Evolutionary conservation across 2,329 filamentous ascomycete species (phyloP).

Genomic region (Fonsecaea pugnacius): DNA sequence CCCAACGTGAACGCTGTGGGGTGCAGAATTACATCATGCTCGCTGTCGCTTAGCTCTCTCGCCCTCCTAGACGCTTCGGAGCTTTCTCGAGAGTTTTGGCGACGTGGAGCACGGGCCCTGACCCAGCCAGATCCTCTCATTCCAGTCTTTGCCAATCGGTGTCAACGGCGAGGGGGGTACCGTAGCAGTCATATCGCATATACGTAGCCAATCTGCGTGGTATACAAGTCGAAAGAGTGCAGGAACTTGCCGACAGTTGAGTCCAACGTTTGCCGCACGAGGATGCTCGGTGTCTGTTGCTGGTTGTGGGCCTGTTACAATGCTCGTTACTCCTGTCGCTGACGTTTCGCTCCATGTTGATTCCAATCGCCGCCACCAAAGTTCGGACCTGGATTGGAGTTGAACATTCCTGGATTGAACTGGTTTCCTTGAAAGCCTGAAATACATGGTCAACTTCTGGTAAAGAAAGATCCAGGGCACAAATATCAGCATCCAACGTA

Average conservation of each 20-base stretch:
- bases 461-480: conserved; percentile 9
- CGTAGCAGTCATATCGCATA: neutral
- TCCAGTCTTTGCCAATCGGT: neutral
- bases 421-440: conserved; percentile 41
- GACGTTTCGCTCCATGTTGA: conserved; percentile 78
- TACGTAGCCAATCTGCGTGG: neutral
- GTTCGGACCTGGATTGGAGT: conserved; percentile 45
- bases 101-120: neutral
- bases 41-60: neutral
- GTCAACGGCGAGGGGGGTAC: neutral
- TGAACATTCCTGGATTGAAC: conserved; percentile 76
- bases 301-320: neutral
- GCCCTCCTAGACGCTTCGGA: neutral
- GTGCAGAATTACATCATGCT: conserved; percentile 5
- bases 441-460: conserved; percentile 6
- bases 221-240: neutral
- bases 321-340: conserved; percentile 66
- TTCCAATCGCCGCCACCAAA: conserved; percentile 65
- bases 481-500: conserved; percentile 39
- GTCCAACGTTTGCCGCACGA: neutral
- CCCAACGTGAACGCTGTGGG: neutral
- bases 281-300: neutral
- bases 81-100: neutral
- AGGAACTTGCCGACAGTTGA: neutral
- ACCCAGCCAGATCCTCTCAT: neutral